Conservation (phyloP, 1,139 yeast species). For the Suhomyces anneliseae region DNA sequence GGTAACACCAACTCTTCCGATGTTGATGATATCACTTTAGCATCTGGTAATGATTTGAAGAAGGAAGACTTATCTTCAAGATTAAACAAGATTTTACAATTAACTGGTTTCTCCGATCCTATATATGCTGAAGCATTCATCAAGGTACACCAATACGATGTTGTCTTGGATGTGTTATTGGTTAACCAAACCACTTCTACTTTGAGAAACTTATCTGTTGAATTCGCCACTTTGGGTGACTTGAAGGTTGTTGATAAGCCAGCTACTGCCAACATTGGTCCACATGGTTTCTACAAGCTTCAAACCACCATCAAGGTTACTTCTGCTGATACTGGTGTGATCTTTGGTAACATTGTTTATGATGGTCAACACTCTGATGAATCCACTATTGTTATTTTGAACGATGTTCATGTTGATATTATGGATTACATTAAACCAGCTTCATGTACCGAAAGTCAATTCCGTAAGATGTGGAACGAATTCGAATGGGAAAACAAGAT, state of each 20-base stretch:
- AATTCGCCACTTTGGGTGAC: conserved; percentile 95
- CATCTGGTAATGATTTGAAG: conserved; percentile 45
- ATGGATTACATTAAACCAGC: conserved; percentile 98
- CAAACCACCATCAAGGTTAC: conserved; percentile 92
- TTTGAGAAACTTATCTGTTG: conserved; percentile 87
- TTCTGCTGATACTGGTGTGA: conserved; percentile 85
- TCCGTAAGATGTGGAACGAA: conserved; percentile 99
- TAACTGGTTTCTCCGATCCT: conserved; percentile 97
- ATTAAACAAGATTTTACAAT: conserved; percentile 83
- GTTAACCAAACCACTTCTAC: conserved; percentile 95
- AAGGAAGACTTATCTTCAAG: conserved; percentile 70
- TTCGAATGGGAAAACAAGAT: conserved; percentile 99
- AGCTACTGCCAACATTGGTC: conserved; percentile 88
- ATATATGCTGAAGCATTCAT: conserved; percentile 97
- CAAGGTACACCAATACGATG: conserved; percentile 93
- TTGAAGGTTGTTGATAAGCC: conserved; percentile 93
- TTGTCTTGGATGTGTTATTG: conserved; percentile 86
- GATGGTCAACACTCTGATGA: conserved; percentile 96
- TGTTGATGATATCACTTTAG: conserved; percentile 53
- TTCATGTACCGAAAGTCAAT: conserved; percentile 78
- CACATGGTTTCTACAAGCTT: conserved; percentile 91
- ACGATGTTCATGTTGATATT: conserved; percentile 93
- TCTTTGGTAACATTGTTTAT: conserved; percentile 94
- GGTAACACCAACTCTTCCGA: conserved; percentile 28
- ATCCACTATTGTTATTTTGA: conserved; percentile 84